Conservation (phyloP, 495 filamentous ascomycete genomes). For the Penicillium chermesinum region DNA sequence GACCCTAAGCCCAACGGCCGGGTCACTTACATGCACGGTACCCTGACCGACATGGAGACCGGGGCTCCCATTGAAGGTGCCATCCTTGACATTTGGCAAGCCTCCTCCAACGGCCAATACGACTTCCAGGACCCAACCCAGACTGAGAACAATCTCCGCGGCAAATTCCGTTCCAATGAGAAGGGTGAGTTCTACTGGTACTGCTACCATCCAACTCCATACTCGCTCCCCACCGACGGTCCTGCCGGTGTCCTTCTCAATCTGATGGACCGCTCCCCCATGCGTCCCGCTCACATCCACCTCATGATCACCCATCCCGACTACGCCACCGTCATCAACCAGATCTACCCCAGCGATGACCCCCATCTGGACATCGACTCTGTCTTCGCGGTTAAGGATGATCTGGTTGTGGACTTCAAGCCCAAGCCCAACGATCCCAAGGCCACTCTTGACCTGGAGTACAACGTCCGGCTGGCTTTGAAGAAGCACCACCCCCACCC, state of each 20-base stretch:
- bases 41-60: slow-evolving; percentile 65
- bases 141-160: slow-evolving; percentile 74
- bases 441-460: slow-evolving; percentile 41
- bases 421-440: slow-evolving; percentile 46
- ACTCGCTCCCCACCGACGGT: slow-evolving; percentile 72
- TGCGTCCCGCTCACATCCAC: slow-evolving; percentile 48
- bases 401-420: slow-evolving; percentile 59
- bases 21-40: slow-evolving; percentile 70
- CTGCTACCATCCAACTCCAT: slow-evolving; percentile 77
- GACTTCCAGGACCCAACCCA: slow-evolving; percentile 84
- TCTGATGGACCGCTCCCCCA: slow-evolving; percentile 62
- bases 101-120: slow-evolving; percentile 78
- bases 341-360: slow-evolving; percentile 59
- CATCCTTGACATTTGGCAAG: slow-evolving; percentile 84
- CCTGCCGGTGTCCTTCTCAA: slow-evolving; percentile 65
- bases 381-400: slow-evolving; percentile 63
- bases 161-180: slow-evolving; percentile 74
- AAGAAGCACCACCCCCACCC: slow-evolving; percentile 48
- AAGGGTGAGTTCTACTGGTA: slow-evolving; percentile 75
- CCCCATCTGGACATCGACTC: slow-evolving; percentile 58
- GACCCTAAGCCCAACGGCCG: slow-evolving; percentile 57
- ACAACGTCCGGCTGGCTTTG: slow-evolving; percentile 42
- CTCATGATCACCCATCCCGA: slow-evolving; percentile 47
- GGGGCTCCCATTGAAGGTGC: slow-evolving; percentile 63
- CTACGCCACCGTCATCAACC: slow-evolving; percentile 53